Evolutionary conservation across 2,329 filamentous ascomycete species (phyloP), one percentile per base, ranked within the genome.

Genomic region (Colletotrichum lini): DNA sequence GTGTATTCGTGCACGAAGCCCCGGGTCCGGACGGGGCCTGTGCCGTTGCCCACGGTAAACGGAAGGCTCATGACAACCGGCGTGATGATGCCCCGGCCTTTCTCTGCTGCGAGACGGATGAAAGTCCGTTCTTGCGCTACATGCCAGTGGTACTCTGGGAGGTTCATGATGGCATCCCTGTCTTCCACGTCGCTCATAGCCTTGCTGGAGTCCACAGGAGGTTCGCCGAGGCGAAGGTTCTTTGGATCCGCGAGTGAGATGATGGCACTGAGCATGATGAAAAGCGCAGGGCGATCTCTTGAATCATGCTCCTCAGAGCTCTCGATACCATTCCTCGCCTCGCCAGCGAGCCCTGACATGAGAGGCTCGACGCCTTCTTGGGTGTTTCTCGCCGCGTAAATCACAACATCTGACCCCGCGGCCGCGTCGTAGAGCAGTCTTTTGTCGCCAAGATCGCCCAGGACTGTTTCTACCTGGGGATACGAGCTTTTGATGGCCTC

Each of bases 251-350:
- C 63, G 7, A 65, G 63, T n/a, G 63, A 65, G 15, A 65, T 65
- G 23, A 65, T 65, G 15, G 63, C 63, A 15, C 63, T 65, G 18
- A 65, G n/a, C 63, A 65, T 65, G 42, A 65, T 58, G 42, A 65
- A 58, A 26, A 65, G 52, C 0, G 23, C 53, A 8, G 62, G 62
- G 12, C 40, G 30, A 35, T 35, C 9, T 9, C 30, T 35, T 35
- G 30, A 9, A 35, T 0, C 0, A 9, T 35, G 30, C 30, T 9
- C 30, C 30, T 35, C 2, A 9, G 30, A 8, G 30, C 30, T 35
- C 30, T 35, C 8, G 30, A 35, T n/a, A 40, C 42, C n/a, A 38
- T 44, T 9, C 35, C 23, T n/a, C 23, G 21, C 49, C n/a, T 52
- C 15, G 23, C 9, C 23, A 10, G 49, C 26, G 16, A 64, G 49